Base-by-base conservation (phyloP, 1,284 basidiomycete genomes). In the Ustilago bromivora region DNA sequence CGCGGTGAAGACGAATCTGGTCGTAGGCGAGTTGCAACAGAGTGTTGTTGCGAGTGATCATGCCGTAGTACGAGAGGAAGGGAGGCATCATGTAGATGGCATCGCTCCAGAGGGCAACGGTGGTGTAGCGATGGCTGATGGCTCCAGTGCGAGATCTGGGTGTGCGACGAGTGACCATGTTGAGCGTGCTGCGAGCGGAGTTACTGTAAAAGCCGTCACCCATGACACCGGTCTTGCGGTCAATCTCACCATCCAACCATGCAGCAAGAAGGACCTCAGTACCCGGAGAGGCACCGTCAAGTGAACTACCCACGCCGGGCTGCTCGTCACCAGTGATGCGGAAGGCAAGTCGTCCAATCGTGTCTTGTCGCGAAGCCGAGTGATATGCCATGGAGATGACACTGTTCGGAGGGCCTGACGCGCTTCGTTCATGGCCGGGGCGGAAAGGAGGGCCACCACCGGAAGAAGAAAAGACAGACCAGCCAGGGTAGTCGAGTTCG, bases 51-150 rank as follows among this genome's bases (percentile, higher is more conserved):
- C 87, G 83, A 0, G 90, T 91, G 32, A 91, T 79, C 38, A 91
- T 91, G 35, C 93, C 96, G 84, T 94, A 96, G 87, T 93, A 95
- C 0, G 95, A 94, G 10, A 98, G 87, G 87, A 96, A 97, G 0
- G 95, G 95, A 0, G 95, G 95, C 0, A 93, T 92, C 94, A 96
- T 94, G 87, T 93, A 94, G 8, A 93, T 89, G 15, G 80, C 78
- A 19, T 86, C 84, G 54, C 79, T 82, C 88, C 84, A 85, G n/a
- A 82, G 62, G 23, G 71, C 62, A 7, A 78, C 66, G 1, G 23
- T 38, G n/a, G 62, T 55, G 13, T 65, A 63, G 6, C 84, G 77
- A 53, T 87, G 87, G 46, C 83, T 85, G 68, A 88, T 87, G 1
- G 87, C 87, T 1, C 88, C 88, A 7, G 80, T 78, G 0, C 66